A percentile compares a stretch with the other conserved stretches of the same genome.
Evolutionary conservation across 2,329 filamentous ascomycete species (phyloP).

Genomic region (Diaporthe vexans): DNA sequence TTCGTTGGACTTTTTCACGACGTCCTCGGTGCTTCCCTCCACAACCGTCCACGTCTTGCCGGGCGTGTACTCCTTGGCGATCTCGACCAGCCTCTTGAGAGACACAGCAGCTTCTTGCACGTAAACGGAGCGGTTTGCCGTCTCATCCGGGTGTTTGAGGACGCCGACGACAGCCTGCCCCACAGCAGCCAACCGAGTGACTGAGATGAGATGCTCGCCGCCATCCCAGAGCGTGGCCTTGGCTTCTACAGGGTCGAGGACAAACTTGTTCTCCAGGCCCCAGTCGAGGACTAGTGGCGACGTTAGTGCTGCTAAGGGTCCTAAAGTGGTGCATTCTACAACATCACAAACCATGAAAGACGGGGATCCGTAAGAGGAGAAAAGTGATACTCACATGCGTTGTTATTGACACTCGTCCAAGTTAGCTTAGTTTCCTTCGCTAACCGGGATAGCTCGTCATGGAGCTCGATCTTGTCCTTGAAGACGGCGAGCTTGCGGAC

Average conservation of each 20-base stretch:
- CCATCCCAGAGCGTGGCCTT: slow-evolving; percentile 62
- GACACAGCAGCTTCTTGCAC: slow-evolving; percentile 53
- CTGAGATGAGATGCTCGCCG: slow-evolving; percentile 62
- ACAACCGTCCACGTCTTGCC: slow-evolving; percentile 32
- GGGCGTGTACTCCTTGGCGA: slow-evolving; percentile 25
- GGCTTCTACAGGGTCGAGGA: slow-evolving; percentile 59
- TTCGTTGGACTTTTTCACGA: slow-evolving; percentile 25
- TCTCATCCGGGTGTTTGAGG: slow-evolving; percentile 63
- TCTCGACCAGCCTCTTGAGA: slow-evolving; percentile 34
- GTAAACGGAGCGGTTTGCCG: slow-evolving; percentile 64
- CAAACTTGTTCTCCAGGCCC: slow-evolving; percentile 58
- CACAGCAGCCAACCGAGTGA: slow-evolving; percentile 62
- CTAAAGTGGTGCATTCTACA: too few relatives aligned
- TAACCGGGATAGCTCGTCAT: slow-evolving; percentile 57
- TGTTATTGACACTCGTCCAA: slow-evolving; percentile 69
- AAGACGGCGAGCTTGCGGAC: slow-evolving; percentile 64
- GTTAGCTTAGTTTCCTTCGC: slow-evolving; percentile 58
- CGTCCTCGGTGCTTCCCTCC: slow-evolving; percentile 15
- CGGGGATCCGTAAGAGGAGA: too few relatives aligned
- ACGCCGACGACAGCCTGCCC: slow-evolving; percentile 63
- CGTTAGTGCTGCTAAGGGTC: too few relatives aligned
- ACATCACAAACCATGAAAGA: too few relatives aligned
- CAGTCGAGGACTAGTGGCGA: slow-evolving; percentile 66
- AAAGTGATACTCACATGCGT: slow-evolving; percentile 51
- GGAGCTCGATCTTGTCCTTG: slow-evolving; percentile 60